phyloP scores from a whole-genome alignment of 1,284 basidiomycete genomes.

The Malassezia obtusa region DNA sequence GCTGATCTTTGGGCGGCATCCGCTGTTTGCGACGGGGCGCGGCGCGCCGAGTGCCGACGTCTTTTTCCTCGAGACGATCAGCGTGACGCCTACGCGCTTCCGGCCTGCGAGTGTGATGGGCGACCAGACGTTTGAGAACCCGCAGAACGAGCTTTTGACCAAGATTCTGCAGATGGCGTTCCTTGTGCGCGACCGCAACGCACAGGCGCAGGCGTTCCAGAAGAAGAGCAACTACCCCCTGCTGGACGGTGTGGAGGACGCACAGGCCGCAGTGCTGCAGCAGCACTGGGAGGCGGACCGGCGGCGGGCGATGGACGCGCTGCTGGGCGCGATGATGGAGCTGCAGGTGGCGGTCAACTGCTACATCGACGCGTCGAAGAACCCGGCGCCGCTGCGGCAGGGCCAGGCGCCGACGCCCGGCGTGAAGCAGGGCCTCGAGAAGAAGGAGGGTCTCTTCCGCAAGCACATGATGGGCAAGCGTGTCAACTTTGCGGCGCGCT shows the following conservation, averaged over 20 bases:
- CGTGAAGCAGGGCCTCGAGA: constrained; percentile 93
- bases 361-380: constrained; percentile 95
- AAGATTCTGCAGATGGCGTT: constrained; percentile 67
- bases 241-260: constrained; percentile 33
- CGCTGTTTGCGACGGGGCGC: constrained; percentile 56
- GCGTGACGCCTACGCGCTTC: constrained; percentile 89
- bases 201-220: constrained; percentile 58
- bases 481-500: constrained; percentile 97
- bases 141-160: constrained; percentile 87
- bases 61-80: constrained; percentile 90
- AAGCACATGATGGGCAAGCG: constrained; percentile 99
- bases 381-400: constrained; percentile 70
- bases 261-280: constrained; percentile 50
- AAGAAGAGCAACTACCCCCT: constrained; percentile 54
- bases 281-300: constrained; percentile 48
- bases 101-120: constrained; percentile 86
- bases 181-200: constrained; percentile 53
- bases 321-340: constrained; percentile 75
- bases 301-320: constrained; percentile 56
- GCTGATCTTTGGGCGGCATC: constrained; percentile 84
- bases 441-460: constrained; percentile 96
- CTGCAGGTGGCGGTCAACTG: constrained; percentile 92
- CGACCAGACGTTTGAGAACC: constrained; percentile 86
- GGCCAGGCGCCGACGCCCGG: constrained; percentile 88
- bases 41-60: constrained; percentile 70